Base-by-base conservation (phyloP, 768 basidiomycete species). In the Scleroderma bovista region DNA sequence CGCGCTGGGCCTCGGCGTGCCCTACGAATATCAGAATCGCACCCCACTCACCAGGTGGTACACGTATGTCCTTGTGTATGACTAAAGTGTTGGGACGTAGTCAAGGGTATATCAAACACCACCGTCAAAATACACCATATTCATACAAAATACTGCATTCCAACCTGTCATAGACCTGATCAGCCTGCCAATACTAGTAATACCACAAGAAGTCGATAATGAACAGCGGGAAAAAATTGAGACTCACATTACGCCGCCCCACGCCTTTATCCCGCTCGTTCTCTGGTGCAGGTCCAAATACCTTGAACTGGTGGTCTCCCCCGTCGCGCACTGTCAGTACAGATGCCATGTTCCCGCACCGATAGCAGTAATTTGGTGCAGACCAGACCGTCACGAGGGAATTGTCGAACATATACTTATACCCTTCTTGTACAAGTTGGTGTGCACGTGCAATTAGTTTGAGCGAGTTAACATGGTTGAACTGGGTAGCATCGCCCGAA, bases 331-430 rank as follows among this genome's bases (percentile, higher is more conserved):
- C 79, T 1, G 87, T 92, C 73, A 98, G 77, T 56, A 98, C 91
- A 29, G 86, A 86, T 0, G 94, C 94, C 70, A 90, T 75, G 56
- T 98, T 98, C 15, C 94, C 92, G 61, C 91, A 91, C 26, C 84
- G 70, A 55, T 83, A 84, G 63, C 84, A 93, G 63, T 92, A 92
- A 61, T 92, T 94, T 26, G 90, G 89, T 44, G 92, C 92, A 6
- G 83, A 85, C 92, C 92, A 95, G 10, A 95, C 92, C 0, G 92
- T 95, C 12, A 93, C 92, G 17, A 95, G 87, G 55, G 84, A 77
- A 53, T 86, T 80, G 62, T 96, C 89, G 58, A 97, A 96, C 95
- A 97, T 95, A 64, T 93, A 86, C 71, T 97, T 98, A 72, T 80
- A 93, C 2, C 93, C 92, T 67, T 94, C 92, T 66, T 94, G 92